These are phyloP conservation scores for Coniochaeta hoffmannii DNA, from an alignment of 2,329 filamentous ascomycete species.

Conservation along the genomic window DNA sequence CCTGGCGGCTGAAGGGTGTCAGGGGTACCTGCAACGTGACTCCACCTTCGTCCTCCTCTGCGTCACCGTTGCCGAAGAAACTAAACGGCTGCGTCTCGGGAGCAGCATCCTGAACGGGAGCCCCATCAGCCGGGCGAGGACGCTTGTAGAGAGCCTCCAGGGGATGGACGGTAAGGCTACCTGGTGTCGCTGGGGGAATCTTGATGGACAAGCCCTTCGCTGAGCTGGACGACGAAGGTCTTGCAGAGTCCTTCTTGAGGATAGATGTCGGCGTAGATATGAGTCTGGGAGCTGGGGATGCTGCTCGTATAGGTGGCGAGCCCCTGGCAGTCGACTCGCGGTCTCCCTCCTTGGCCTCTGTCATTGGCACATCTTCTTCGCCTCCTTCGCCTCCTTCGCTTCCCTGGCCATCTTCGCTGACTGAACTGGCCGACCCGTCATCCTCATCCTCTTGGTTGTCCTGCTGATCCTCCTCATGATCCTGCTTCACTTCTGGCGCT, in stretches of 20 bases:
- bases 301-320: constrained; percentile 6
- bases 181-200: constrained; percentile 40
- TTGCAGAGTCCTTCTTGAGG: constrained; percentile 22
- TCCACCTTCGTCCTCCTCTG: constrained; percentile 18
- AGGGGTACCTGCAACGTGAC: constrained; percentile 46
- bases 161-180: constrained; percentile 60
- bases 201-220: constrained; percentile 45
- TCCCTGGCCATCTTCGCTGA: constrained; percentile 13
- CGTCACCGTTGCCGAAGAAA: constrained; percentile 58
- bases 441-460: no score
- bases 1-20: constrained; percentile 76
- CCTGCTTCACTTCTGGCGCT: background rate
- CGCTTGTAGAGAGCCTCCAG: constrained; percentile 90
- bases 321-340: background rate
- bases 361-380: constrained; percentile 14
- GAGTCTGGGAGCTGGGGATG: constrained; percentile 10
- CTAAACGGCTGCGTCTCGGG: constrained; percentile 58
- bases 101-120: constrained; percentile 22
- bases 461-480: background rate
- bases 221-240: constrained; percentile 44
- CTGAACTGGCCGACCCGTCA: constrained; percentile 4
- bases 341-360: constrained; percentile 12
- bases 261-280: constrained; percentile 10
- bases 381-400: constrained; percentile 16
- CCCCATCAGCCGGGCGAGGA: constrained; percentile 33